A percentile compares a stretch with the other conserved stretches of the same genome.
These are phyloP conservation scores for Verbena officinalis DNA, from an alignment of 257 asterid species.

Conservation along the genomic window DNA sequence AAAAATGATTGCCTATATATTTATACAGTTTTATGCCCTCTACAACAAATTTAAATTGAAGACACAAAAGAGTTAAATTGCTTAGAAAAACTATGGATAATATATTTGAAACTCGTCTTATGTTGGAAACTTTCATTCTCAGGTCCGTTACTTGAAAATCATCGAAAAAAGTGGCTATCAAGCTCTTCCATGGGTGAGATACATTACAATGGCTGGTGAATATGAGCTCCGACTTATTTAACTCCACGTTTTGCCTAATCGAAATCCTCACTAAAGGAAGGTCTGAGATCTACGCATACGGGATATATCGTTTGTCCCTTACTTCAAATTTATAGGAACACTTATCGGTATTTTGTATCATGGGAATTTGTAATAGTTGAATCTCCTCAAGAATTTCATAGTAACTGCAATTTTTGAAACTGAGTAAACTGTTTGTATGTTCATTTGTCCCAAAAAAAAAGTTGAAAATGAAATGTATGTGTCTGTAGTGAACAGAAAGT, in stretches of 20 bases:
- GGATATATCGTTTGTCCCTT: slow-evolving; percentile 1
- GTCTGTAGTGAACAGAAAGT: neutral
- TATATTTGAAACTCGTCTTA: neutral
- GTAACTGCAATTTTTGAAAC: slow-evolving; percentile 29
- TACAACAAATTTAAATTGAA: too few relatives aligned
- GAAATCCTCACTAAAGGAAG: neutral
- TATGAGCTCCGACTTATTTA: slow-evolving; percentile 78
- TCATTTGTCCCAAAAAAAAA: slow-evolving; percentile 11
- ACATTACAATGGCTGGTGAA: slow-evolving; percentile 92
- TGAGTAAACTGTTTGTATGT: slow-evolving; percentile 10
- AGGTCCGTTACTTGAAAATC: slow-evolving; percentile 88
- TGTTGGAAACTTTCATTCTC: slow-evolving; percentile 13
- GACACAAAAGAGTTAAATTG: too few relatives aligned
- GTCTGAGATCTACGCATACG: slow-evolving; percentile 18
- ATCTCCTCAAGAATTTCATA: slow-evolving; percentile 22
- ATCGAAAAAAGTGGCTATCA: slow-evolving; percentile 92
- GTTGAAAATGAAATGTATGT: neutral
- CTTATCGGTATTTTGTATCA: slow-evolving; percentile 36
- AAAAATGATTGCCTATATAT: too few relatives aligned
- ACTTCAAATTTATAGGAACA: slow-evolving; percentile 19
- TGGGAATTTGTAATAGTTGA: slow-evolving; percentile 31
- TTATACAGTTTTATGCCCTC: too few relatives aligned
- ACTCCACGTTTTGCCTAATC: slow-evolving; percentile 1
- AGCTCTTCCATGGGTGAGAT: slow-evolving; percentile 93
- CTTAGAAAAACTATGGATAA: too few relatives aligned